Conservation (phyloP, 2,329 filamentous ascomycete genomes). For the Cercospora canescens region DNA sequence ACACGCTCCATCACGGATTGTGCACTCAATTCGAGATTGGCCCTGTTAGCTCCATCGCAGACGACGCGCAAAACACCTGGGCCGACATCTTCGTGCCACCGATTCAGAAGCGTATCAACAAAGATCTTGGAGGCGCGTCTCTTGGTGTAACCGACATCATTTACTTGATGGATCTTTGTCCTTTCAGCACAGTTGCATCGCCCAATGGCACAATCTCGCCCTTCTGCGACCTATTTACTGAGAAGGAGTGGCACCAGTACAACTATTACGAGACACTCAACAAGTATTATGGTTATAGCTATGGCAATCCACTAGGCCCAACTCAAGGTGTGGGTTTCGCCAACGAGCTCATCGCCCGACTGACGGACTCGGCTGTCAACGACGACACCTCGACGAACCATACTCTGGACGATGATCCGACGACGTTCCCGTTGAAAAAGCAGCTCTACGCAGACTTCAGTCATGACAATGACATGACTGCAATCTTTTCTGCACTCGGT, state of each 20-base stretch:
- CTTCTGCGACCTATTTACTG: slow-evolving; percentile 76
- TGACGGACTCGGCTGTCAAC: slow-evolving; percentile 67
- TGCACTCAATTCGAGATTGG: slow-evolving; percentile 71
- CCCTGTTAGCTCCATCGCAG: slow-evolving; percentile 49
- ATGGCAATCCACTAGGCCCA: slow-evolving; percentile 74
- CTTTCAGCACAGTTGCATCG: slow-evolving; percentile 76
- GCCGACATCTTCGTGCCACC: slow-evolving; percentile 62
- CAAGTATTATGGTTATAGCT: slow-evolving; percentile 82
- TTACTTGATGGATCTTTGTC: slow-evolving; percentile 83
- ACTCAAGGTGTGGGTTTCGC: slow-evolving; percentile 85
- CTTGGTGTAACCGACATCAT: slow-evolving; percentile 64
- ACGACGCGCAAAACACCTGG: slow-evolving; percentile 59
- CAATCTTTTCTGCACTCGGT: slow-evolving; percentile 73
- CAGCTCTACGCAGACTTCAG: slow-evolving; percentile 84
- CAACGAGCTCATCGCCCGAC: slow-evolving; percentile 81
- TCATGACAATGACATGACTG: slow-evolving; percentile 85
- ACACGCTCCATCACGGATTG: slow-evolving; percentile 74
- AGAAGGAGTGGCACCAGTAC: slow-evolving; percentile 77
- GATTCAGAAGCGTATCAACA: slow-evolving; percentile 70
- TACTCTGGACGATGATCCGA: slow-evolving; percentile 67
- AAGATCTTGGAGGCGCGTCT: slow-evolving; percentile 66
- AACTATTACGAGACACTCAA: slow-evolving; percentile 77
- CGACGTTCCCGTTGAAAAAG: slow-evolving; percentile 70
- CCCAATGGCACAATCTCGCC: slow-evolving; percentile 58
- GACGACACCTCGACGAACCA: slow-evolving; percentile 76